These are phyloP conservation scores for Pyricularia grisea DNA, from an alignment of 2,329 filamentous ascomycete genomes.

Conservation along the genomic window DNA sequence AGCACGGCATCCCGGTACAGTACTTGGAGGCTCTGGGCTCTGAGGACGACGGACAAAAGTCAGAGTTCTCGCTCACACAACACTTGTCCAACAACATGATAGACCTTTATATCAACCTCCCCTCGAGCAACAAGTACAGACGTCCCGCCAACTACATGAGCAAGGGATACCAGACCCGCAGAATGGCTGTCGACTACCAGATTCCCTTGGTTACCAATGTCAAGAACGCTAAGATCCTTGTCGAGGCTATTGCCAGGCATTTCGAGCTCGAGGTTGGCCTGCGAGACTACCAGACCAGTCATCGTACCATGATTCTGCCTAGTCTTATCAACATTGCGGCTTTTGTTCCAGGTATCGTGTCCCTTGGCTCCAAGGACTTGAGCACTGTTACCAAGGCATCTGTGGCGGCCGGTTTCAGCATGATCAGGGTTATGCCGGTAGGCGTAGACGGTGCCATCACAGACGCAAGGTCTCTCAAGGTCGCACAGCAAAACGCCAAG, in stretches of 20 bases:
- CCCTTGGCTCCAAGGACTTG: constrained; percentile 56
- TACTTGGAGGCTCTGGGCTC: constrained; percentile 81
- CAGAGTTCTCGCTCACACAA: constrained; percentile 94
- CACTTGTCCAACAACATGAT: constrained; percentile 97
- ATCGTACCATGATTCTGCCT: constrained; percentile 63
- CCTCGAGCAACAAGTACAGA: constrained; percentile 96
- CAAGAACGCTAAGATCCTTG: constrained; percentile 96
- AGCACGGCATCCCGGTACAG: constrained; percentile 85
- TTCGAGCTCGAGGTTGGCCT: constrained; percentile 76
- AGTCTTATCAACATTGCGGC: constrained; percentile 72
- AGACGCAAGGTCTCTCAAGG: constrained; percentile 60
- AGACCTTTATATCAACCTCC: constrained; percentile 97
- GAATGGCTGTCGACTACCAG: constrained; percentile 97
- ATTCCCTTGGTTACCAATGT: constrained; percentile 96
- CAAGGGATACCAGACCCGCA: constrained; percentile 89
- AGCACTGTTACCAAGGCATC: constrained; percentile 63
- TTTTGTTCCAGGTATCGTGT: constrained; percentile 66
- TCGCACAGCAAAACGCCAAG: constrained; percentile 63
- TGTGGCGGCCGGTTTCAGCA: constrained; percentile 66
- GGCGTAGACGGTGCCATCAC: constrained; percentile 65
- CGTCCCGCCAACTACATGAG: constrained; percentile 97
- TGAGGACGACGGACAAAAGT: constrained; percentile 75
- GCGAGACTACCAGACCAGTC: constrained; percentile 88
- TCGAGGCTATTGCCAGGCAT: constrained; percentile 86
- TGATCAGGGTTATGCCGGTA: constrained; percentile 71